Evolutionary conservation across 257 asterid genomes (phyloP), one percentile per base, ranked within the genome.

Genomic region (Oldenlandia corymbosa): DNA sequence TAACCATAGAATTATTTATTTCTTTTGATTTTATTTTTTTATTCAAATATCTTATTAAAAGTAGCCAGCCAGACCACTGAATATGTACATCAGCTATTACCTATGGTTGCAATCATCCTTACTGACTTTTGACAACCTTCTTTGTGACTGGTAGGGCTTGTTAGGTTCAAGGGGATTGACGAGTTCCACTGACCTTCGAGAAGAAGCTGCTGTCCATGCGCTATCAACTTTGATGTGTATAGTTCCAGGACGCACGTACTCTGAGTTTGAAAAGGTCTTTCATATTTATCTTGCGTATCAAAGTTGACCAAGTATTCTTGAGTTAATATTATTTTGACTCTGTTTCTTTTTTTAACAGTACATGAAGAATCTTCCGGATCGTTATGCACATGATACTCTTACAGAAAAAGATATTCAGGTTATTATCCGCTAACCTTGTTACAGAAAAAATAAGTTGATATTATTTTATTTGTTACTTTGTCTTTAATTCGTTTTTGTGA

Each of bases 391-490:
- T 70, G 88, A 85, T 68, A 56, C 74, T 18, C 86, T 93, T 61
- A 79, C 97, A 26, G 92, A 84, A 73, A 68, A 64, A 68, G 99
- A 93, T 71, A 82, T 93, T 76, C 95, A 93, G 99, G 99, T 92
- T 54, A 60, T 42, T 30, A 54, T 30, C 39, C 7, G 42, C 3
- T 20, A 8, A 27, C 14, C 21, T 21, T 0, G 34, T 34, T 49
- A 20, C 7, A 10, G 59, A 14, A 20, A 23, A 1, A 24, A 41
- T 34, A 4, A n/a, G n/a, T n/a, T n/a, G n/a, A n/a, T n/a, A n/a
- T n/a, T n/a, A n/a, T n/a, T n/a, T n/a, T n/a, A n/a, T n/a, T n/a
- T n/a, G n/a, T n/a, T n/a, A n/a, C n/a, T 1, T 17, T 45, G 23
- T 56, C 5, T 17, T 5, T 31, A 30, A 46, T 49, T 55, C 57